These are phyloP conservation scores for Leptodermis oblonga DNA, from an alignment of 257 asterid genomes.

Conservation along the genomic window DNA sequence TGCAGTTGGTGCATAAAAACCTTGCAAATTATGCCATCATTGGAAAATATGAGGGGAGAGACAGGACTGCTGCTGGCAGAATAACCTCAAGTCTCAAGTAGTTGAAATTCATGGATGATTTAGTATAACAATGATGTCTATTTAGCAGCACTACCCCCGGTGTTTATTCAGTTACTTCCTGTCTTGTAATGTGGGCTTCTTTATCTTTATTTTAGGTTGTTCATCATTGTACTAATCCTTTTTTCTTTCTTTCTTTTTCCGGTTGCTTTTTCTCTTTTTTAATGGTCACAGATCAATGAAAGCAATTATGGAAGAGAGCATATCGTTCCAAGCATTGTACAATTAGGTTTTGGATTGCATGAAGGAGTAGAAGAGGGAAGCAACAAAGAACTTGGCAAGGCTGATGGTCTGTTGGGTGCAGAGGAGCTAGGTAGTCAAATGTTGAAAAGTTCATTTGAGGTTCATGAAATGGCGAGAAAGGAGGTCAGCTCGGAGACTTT, in stretches of 20 bases:
- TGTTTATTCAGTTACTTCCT: not conserved
- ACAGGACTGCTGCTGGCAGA: not conserved
- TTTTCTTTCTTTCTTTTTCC: not conserved
- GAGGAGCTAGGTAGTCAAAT: slow-evolving; percentile 67
- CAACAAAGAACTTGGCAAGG: slow-evolving; percentile 40
- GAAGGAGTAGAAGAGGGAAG: slow-evolving; percentile 65
- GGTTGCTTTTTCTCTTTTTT: too few species aligned
- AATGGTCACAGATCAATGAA: slow-evolving; percentile 52
- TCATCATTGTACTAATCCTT: not conserved
- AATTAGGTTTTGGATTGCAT: slow-evolving; percentile 71
- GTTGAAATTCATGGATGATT: not conserved
- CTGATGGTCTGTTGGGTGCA: slow-evolving; percentile 61
- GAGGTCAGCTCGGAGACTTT: slow-evolving; percentile 46
- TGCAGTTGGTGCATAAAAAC: not conserved
- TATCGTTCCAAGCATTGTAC: slow-evolving; percentile 75
- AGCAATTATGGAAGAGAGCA: slow-evolving; percentile 82
- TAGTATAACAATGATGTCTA: not conserved
- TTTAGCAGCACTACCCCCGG: not conserved
- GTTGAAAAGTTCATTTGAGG: slow-evolving; percentile 76
- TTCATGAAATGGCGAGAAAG: slow-evolving; percentile 80
- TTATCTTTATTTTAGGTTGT: not conserved
- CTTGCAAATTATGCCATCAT: not conserved
- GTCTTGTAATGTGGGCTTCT: not conserved
- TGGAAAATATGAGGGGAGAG: not conserved
- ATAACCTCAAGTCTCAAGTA: not conserved